phyloP scores from a whole-genome alignment of 768 basidiomycete species.

The Lepiota venenata region DNA sequence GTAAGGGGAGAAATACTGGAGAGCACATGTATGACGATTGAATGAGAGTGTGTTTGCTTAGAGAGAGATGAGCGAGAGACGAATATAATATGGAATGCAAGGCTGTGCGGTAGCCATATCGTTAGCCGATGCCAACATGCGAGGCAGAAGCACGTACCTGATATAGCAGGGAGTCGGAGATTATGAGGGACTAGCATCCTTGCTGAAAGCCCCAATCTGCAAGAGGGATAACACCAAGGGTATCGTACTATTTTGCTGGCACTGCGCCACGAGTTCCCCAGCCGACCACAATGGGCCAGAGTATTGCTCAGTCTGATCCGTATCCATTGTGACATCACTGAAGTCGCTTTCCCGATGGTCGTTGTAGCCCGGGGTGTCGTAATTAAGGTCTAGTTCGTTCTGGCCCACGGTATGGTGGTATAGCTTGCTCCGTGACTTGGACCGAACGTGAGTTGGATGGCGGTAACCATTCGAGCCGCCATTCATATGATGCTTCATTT shows the following conservation, averaged over 20 bases:
- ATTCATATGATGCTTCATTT: background rate
- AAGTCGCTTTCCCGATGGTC: constrained; percentile 27
- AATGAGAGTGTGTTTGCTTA: constrained; percentile 4
- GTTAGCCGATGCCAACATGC: background rate
- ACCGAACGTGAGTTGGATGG: constrained; percentile 45
- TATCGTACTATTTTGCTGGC: constrained; percentile 88
- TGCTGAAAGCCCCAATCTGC: constrained; percentile 43
- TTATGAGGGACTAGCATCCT: constrained; percentile 23
- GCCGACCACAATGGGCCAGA: constrained; percentile 55
- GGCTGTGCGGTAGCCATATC: background rate
- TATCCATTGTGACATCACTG: constrained; percentile 18
- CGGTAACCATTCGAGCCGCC: constrained; percentile 14
- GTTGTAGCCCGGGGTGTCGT: constrained; percentile 19
- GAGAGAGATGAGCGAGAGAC: constrained; percentile 5
- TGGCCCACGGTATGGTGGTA: constrained; percentile 65
- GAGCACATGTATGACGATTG: constrained; percentile 8
- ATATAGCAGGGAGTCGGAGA: background rate
- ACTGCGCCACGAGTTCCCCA: constrained; percentile 80
- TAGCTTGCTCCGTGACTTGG: constrained; percentile 67
- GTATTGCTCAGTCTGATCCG: background rate
- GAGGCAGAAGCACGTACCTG: background rate
- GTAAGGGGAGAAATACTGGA: background rate
- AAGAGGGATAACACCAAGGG: constrained; percentile 68
- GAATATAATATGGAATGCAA: constrained; percentile 3
- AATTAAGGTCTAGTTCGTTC: constrained; percentile 55